Evolutionary conservation across 2,329 filamentous ascomycete genomes (phyloP), one percentile per base, ranked within the genome.

Genomic region (Colletotrichum musae): DNA sequence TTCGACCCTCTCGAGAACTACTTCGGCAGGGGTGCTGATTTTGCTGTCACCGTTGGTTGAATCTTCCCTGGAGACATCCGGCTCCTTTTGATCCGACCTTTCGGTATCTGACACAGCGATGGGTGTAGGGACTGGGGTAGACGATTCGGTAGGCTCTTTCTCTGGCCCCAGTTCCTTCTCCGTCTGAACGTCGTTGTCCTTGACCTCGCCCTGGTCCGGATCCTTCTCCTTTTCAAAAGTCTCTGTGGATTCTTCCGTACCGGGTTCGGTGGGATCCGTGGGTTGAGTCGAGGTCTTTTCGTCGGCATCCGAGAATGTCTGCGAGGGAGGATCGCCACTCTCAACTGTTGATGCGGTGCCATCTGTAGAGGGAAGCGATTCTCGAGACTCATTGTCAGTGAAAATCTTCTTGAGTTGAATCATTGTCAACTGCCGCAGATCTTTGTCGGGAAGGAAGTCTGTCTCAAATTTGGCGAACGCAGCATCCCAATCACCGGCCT

Each of bases 391-490:
- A 74, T 94, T 92, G 78, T 98, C 95, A 7, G 95, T 89, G 77
- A 99, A 99, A 78, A 99, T 93, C 78, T 97, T 97, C 78, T 93
- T 95, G 66, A 99, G 85, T 77, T 99, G 97, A 71, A 98, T 87
- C 68, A 95, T 94, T 13, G 96, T 97, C 70, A 99, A 84, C 75
- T 96, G 91, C 71, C 94, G 89, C 76, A 99, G 97, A 81, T 99
- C 96, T 76, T 97, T 98, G 79, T 99, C 97, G 0, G 95, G 95
- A 75, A 99, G 92, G 81, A 95, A 99, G 74, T 97, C 93, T 51
- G 91, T 89, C 78, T 99, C 97, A 69, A 99, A 98, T 63, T 96
- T 93, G 64, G 90, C 87, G 81, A 99, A 99, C 0, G 90, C 90
- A 26, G 92, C 90, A 76, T 99, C 97, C 96, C 96, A 99, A 72